phyloP scores from a whole-genome alignment of 2,329 filamentous ascomycete species.

The Cladophialophora chaetospira region DNA sequence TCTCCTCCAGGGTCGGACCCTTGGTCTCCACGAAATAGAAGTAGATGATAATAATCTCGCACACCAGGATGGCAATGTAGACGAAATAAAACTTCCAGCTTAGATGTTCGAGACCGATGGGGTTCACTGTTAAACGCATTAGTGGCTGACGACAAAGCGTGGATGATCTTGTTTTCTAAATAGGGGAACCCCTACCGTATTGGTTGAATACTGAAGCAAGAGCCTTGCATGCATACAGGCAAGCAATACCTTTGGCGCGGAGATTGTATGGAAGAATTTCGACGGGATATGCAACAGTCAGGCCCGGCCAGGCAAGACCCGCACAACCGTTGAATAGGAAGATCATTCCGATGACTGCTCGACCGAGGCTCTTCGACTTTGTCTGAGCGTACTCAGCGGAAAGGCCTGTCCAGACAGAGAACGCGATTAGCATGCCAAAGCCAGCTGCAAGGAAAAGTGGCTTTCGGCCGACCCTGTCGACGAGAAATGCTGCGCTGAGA shows the following conservation, averaged over 20 bases:
- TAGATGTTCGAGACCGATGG: slow-evolving; percentile 52
- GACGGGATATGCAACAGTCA: slow-evolving; percentile 41
- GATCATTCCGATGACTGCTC: slow-evolving; percentile 40
- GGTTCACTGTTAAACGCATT: slow-evolving; percentile 45
- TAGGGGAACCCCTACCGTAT: slow-evolving; percentile 25
- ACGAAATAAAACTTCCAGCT: slow-evolving; percentile 55
- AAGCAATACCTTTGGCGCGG: slow-evolving; percentile 46
- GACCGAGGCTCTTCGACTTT: background rate
- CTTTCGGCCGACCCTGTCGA: slow-evolving; percentile 58
- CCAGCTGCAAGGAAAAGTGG: slow-evolving; percentile 55
- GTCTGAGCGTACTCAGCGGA: slow-evolving; percentile 1
- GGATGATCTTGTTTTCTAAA: background rate
- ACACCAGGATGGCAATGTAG: slow-evolving; percentile 39
- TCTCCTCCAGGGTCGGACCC: slow-evolving; percentile 36
- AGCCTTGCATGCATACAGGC: slow-evolving; percentile 42
- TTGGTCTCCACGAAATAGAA: slow-evolving; percentile 37
- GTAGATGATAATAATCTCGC: slow-evolving; percentile 32
- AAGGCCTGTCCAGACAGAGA: background rate
- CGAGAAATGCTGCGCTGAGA: slow-evolving; percentile 48
- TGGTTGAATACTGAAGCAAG: slow-evolving; percentile 51
- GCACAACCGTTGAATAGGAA: slow-evolving; percentile 38
- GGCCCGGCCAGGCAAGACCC: slow-evolving; percentile 35
- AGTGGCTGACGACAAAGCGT: too few species aligned
- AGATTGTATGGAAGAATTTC: slow-evolving; percentile 53
- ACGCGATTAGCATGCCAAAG: slow-evolving; percentile 34